Conservation (phyloP, 2,329 filamentous ascomycete genomes). For the Pseudomassariella vexata region DNA sequence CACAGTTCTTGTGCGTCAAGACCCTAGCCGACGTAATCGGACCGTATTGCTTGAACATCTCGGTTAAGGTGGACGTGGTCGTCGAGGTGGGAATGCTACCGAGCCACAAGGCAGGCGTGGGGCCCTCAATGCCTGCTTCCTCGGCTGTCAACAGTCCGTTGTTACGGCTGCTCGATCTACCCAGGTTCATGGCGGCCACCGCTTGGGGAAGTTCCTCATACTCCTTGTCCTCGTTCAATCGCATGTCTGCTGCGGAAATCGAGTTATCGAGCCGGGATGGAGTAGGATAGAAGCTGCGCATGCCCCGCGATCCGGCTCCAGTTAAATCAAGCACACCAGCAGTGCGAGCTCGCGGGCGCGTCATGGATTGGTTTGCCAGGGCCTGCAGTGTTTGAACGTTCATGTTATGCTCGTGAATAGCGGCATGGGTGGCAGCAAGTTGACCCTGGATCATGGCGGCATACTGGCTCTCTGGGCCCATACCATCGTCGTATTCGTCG, state of each 20-base stretch:
- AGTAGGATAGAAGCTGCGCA: slow-evolving; percentile 71
- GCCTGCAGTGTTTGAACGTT: slow-evolving; percentile 68
- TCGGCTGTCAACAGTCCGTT: slow-evolving; percentile 65
- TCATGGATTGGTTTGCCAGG: slow-evolving; percentile 77
- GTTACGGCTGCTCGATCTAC: slow-evolving; percentile 58
- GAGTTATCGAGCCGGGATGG: slow-evolving; percentile 67
- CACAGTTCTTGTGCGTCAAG: slow-evolving; percentile 96
- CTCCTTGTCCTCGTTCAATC: slow-evolving; percentile 67
- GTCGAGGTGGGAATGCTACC: slow-evolving; percentile 97
- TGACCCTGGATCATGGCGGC: slow-evolving; percentile 58
- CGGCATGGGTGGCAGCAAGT: slow-evolving; percentile 57
- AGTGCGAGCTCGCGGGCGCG: slow-evolving; percentile 81
- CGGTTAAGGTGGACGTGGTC: slow-evolving; percentile 87
- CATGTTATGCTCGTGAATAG: slow-evolving; percentile 85
- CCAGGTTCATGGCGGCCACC: slow-evolving; percentile 73
- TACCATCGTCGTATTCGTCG: slow-evolving; percentile 60
- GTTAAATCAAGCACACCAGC: slow-evolving; percentile 75
- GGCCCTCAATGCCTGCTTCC: slow-evolving; percentile 77
- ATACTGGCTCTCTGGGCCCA: slow-evolving; percentile 50
- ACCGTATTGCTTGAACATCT: slow-evolving; percentile 93
- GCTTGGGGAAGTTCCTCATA: slow-evolving; percentile 77
- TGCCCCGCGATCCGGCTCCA: slow-evolving; percentile 59
- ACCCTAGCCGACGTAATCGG: slow-evolving; percentile 87
- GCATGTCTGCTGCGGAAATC: slow-evolving; percentile 69
- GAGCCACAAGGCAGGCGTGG: slow-evolving; percentile 91